phyloP scores from a whole-genome alignment of 2,329 filamentous ascomycete genomes.

The Pseudocercospora fuligena region DNA sequence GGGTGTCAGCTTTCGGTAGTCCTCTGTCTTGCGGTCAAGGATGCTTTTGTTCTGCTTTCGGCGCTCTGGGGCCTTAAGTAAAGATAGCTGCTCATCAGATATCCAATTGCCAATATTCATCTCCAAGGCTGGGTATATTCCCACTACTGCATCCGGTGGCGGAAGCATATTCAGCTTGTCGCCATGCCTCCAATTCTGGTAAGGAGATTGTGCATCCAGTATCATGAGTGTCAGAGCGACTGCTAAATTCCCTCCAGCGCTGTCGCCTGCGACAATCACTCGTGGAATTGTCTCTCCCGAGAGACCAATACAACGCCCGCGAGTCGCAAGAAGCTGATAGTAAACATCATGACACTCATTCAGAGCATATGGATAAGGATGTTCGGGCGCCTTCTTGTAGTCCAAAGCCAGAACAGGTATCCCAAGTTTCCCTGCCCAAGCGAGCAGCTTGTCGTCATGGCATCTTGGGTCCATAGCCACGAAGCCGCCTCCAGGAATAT shows the following conservation, averaged over 20 bases:
- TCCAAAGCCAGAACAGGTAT: conserved; percentile 90
- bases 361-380: conserved; percentile 81
- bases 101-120: conserved; percentile 99
- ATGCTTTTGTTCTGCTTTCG: conserved; percentile 79
- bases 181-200: conserved; percentile 29
- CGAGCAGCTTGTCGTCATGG: conserved; percentile 90
- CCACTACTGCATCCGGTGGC: conserved; percentile 76
- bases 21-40: conserved; percentile 81
- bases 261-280: conserved; percentile 77
- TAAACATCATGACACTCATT: conserved; percentile 91
- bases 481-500: conserved; percentile 92
- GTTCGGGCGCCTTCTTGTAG: conserved; percentile 85
- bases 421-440: conserved; percentile 88
- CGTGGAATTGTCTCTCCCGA: conserved; percentile 68
- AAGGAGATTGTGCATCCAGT: conserved; percentile 66
- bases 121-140: conserved; percentile 89
- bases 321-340: conserved; percentile 70
- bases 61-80: conserved; percentile 82
- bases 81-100: conserved; percentile 94
- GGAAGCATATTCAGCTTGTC: conserved; percentile 46
- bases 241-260: conserved; percentile 80
- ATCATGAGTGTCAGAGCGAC: conserved; percentile 87
- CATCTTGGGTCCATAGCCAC: conserved; percentile 96
- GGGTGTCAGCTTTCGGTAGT: conserved; percentile 80
- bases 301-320: conserved; percentile 76